Evolutionary conservation across 1,284 basidiomycete species (phyloP).

Genomic region (Tylopilus orsonianus): DNA sequence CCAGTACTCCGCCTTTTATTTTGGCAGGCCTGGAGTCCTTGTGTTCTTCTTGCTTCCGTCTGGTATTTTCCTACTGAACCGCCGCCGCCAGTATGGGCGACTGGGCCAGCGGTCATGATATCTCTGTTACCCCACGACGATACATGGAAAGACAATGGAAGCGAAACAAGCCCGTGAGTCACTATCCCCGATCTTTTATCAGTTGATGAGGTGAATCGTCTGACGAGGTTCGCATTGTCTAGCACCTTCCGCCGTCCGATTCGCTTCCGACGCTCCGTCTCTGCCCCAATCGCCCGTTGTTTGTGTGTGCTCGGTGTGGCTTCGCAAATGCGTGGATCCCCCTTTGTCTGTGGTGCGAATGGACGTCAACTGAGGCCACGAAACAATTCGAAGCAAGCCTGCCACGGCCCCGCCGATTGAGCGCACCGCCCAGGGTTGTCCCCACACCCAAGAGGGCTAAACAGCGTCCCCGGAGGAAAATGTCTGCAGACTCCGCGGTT

Average conservation of each 20-base stretch:
- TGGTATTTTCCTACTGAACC: background rate
- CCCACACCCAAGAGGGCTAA: constrained; percentile 19
- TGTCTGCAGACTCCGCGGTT: constrained; percentile 22
- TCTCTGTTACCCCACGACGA: constrained; percentile 26
- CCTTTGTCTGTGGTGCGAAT: constrained; percentile 58
- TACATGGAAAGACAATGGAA: constrained; percentile 38
- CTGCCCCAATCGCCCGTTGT: constrained; percentile 46
- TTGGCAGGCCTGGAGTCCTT: constrained; percentile 10
- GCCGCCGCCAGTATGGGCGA: constrained; percentile 14
- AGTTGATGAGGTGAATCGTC: constrained; percentile 10
- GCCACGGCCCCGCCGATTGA: constrained; percentile 38
- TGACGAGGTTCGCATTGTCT: constrained; percentile 10
- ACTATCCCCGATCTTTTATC: constrained; percentile 4
- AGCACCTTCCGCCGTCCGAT: constrained; percentile 47
- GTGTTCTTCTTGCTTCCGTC: constrained; percentile 9
- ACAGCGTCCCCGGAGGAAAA: constrained; percentile 13
- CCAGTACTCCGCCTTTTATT: constrained; percentile 26
- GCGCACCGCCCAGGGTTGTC: constrained; percentile 37
- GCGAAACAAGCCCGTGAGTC: constrained; percentile 34
- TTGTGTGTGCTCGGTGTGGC: constrained; percentile 49
- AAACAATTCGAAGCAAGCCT: constrained; percentile 38
- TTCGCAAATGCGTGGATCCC: constrained; percentile 51
- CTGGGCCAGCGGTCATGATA: constrained; percentile 17
- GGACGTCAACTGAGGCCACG: constrained; percentile 43
- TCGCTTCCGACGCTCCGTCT: constrained; percentile 55